These are phyloP conservation scores for Oehlia diaphana DNA, from an alignment of 192 early-diverging fungal genomes.

Conservation along the genomic window DNA sequence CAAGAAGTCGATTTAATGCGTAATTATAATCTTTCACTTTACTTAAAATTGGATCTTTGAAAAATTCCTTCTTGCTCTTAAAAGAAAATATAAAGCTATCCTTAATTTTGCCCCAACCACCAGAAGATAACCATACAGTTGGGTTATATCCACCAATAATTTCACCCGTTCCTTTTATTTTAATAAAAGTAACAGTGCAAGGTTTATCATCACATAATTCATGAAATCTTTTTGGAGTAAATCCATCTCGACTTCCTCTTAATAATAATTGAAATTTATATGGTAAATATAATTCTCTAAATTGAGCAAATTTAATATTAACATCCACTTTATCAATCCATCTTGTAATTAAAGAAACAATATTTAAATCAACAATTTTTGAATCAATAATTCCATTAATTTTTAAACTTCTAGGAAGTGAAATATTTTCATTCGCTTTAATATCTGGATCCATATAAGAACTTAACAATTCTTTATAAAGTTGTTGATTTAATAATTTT, in stretches of 20 bases:
- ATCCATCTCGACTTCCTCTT: constrained; percentile 2
- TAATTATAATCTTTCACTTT: background rate
- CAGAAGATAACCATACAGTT: background rate
- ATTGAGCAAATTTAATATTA: no score
- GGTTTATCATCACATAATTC: background rate
- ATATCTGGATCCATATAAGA: no score
- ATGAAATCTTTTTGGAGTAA: background rate
- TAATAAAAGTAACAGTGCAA: background rate
- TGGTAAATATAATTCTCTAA: background rate
- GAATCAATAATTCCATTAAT: no score
- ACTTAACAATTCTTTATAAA: background rate
- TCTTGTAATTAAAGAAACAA: background rate
- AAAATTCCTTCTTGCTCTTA: background rate
- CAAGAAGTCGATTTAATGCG: background rate
- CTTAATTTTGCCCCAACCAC: background rate
- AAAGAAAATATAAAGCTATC: constrained; percentile 18
- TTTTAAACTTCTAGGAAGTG: no score
- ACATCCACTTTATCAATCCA: background rate
- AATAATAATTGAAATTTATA: constrained; percentile 5
- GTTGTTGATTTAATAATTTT: background rate
- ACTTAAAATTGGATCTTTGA: background rate
- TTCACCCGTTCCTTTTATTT: background rate
- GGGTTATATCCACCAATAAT: constrained; percentile 11
- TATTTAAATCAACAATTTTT: no score
- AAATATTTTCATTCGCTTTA: no score